Base-by-base conservation (phyloP, 345 rosid genomes). In the Linum tenue region DNA sequence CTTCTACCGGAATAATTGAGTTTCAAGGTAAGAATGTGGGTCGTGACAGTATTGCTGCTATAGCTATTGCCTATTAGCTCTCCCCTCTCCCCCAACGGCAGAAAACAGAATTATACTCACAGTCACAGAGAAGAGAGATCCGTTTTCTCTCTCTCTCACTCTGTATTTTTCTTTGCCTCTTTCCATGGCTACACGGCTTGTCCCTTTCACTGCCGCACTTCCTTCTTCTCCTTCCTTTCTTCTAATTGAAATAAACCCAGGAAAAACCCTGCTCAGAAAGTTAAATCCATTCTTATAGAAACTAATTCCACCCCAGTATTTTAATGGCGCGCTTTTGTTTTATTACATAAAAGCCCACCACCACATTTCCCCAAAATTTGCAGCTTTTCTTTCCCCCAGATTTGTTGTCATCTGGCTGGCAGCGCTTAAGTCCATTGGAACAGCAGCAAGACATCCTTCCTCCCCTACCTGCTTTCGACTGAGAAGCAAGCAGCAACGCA, bases 331-430 rank as follows among this genome's bases (percentile, higher is more conserved):
- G 31, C 39, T 36, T 6, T 59, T 59, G 8, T 59, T 4, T 5
- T 56, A 59, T 36, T 22, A 59, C 31, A 14, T 22, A 22, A 2
- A 3, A 48, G 14, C 53, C 53, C 7, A 48, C 53, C 53, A 48
- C 14, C 62, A 59, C 37, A 59, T 55, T 55, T 48, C 16, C 58
- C 58, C 58, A 55, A 14, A 12, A 55, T 55, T 55, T 55, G 58
- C 58, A 55, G 58, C 15, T 55, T 55, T 22, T 22, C 31, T 48
- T 48, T 48, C 53, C 53, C 62, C 62, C 39, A 59, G 6, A 37
- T 59, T 59, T 35, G 12, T 5, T 55, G 12, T 7, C 58, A 55
- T 55, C 16, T 22, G 11, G 53, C 15, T 5, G 53, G 14, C 14
- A 3, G 8, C 9, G 8, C 12, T 48, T 9, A 12, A 12, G 9